These are phyloP conservation scores for Remersonia thermophila DNA, from an alignment of 2,329 filamentous ascomycete species.

Conservation along the genomic window DNA sequence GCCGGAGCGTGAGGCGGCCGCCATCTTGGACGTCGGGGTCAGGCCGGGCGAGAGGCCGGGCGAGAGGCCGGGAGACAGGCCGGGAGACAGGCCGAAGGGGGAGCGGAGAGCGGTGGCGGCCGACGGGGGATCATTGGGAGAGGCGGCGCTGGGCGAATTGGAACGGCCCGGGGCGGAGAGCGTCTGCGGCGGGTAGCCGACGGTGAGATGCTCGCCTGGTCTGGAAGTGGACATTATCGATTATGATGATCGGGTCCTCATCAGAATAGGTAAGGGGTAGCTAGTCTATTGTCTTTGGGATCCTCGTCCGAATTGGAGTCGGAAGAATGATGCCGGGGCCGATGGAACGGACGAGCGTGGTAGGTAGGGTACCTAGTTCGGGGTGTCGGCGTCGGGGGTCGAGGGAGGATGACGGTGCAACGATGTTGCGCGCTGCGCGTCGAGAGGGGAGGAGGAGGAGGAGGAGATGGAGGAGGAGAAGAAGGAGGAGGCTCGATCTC, in stretches of 20 bases:
- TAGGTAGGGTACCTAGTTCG: too few species aligned
- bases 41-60: conserved; percentile 53
- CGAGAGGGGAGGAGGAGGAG: background rate
- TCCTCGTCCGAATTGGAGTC: too few species aligned
- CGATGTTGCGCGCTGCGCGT: conserved; percentile 13
- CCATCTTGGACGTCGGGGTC: conserved; percentile 46
- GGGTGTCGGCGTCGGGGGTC: too few species aligned
- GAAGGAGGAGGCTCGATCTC: conserved; percentile 8
- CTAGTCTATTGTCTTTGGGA: conserved; percentile 2
- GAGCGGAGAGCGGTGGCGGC: conserved; percentile 51
- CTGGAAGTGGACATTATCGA: conserved; percentile 88
- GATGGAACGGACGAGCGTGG: conserved; percentile 8
- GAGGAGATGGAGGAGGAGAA: too few species aligned
- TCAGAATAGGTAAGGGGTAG: conserved; percentile 18
- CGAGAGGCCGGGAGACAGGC: conserved; percentile 44
- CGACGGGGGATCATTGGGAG: conserved; percentile 62
- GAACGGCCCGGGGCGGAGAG: conserved; percentile 58
- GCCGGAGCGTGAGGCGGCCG: conserved; percentile 58
- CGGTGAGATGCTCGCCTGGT: conserved; percentile 66
- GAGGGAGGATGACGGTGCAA: conserved; percentile 5
- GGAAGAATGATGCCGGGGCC: background rate
- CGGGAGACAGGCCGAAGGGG: conserved; percentile 56
- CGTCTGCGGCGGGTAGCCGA: conserved; percentile 65
- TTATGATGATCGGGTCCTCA: conserved; percentile 49
- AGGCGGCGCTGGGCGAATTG: conserved; percentile 68